Percentiles rank a stretch among this genome's conserved stretches.
These are phyloP conservation scores for Gamsiella multidivaricata DNA, from an alignment of 192 early-diverging fungal genomes.

Conservation along the genomic window DNA sequence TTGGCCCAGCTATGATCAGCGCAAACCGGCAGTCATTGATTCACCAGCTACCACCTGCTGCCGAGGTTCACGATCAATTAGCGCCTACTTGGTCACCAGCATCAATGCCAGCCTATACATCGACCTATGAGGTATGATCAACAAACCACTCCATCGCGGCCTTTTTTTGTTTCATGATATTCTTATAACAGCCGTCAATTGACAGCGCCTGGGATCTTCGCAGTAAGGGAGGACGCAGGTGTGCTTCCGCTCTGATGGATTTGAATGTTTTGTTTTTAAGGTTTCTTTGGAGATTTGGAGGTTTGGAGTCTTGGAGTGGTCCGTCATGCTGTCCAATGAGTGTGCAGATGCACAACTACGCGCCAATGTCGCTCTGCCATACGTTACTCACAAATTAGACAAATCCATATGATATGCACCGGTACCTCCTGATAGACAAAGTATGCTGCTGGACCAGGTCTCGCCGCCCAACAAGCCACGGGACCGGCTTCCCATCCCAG, in stretches of 20 bases:
- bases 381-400: too few species aligned
- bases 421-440: neutral
- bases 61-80: constrained; percentile 5
- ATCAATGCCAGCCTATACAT: constrained; percentile 9
- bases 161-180: too few species aligned
- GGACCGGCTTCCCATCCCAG: constrained; percentile 1
- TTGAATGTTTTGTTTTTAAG: neutral
- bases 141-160: neutral
- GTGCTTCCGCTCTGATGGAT: neutral
- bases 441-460: neutral
- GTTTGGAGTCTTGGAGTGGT: constrained; percentile 31
- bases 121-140: constrained; percentile 21
- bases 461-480: neutral
- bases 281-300: constrained; percentile 27
- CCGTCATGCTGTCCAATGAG: too few species aligned
- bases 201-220: too few species aligned
- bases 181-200: too few species aligned
- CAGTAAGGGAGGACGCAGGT: neutral
- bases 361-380: too few species aligned
- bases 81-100: constrained; percentile 18
- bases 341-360: neutral
- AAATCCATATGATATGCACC: neutral
- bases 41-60: neutral
- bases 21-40: neutral
- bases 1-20: neutral